Percentiles rank a stretch among this genome's conserved stretches.
These are phyloP conservation scores for Trichopus zeylanicus DNA, from an alignment of 116 monocot species.

Conservation along the genomic window DNA sequence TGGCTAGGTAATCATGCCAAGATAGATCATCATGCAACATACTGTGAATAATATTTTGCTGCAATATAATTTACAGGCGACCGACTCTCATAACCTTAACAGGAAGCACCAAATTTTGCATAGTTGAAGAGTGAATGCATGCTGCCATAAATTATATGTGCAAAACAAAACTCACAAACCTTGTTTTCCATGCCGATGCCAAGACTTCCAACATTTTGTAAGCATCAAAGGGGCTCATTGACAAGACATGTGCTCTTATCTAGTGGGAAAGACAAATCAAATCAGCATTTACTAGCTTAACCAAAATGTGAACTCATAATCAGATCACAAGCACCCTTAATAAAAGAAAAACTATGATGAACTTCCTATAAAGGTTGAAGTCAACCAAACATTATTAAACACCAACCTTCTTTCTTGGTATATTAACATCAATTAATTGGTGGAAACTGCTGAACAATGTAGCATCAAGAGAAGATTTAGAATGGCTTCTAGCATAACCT, in stretches of 20 bases:
- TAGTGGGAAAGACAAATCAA: conserved; percentile 1
- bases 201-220: conserved; percentile 32
- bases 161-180: conserved; percentile 18
- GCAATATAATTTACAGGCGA: no score
- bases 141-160: not conserved
- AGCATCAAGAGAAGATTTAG: conserved; percentile 5
- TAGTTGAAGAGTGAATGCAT: not conserved
- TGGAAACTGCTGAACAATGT: not conserved
- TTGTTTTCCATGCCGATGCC: conserved; percentile 43
- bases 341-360: not conserved
- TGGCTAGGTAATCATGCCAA: no score
- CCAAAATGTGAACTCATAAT: not conserved
- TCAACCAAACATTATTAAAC: not conserved
- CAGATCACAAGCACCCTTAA: not conserved
- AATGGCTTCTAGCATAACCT: not conserved
- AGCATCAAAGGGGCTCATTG: conserved; percentile 39
- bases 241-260: conserved; percentile 40
- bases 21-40: no score
- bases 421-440: conserved; percentile 21
- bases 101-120: no score
- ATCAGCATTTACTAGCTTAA: not conserved
- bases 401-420: conserved; percentile 50
- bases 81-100: no score
- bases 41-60: no score
- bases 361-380: not conserved